These are phyloP conservation scores for Lactifluus piperatus DNA, from an alignment of 768 basidiomycete species.

Conservation along the genomic window DNA sequence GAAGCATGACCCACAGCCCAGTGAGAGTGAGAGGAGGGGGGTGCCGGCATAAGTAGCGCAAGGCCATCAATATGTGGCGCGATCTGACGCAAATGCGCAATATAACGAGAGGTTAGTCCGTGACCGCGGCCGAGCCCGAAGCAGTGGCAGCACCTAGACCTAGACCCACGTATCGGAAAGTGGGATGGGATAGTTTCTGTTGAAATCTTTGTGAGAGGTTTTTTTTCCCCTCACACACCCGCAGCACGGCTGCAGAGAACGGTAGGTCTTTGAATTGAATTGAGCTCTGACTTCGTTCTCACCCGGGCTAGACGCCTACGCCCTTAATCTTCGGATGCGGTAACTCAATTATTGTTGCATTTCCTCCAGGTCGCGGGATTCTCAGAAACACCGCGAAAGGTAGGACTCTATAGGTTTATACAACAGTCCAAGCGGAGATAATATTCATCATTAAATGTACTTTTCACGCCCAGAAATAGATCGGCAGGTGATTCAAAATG, in stretches of 20 bases:
- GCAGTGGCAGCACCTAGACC: background rate
- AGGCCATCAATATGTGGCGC: constrained; percentile 10
- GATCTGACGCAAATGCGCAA: background rate
- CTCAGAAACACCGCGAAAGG: background rate
- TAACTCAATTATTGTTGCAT: background rate
- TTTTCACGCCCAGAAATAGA: background rate
- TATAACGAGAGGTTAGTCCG: background rate
- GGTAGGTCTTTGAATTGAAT: too few relatives aligned
- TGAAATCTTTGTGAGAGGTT: background rate
- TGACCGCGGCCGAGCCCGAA: background rate
- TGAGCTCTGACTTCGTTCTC: background rate
- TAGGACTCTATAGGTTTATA: background rate
- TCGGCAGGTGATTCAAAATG: constrained; percentile 10
- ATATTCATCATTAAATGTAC: background rate
- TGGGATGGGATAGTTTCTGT: background rate
- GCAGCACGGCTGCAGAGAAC: background rate
- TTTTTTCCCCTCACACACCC: background rate
- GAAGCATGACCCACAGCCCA: background rate
- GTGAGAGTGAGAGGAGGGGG: background rate
- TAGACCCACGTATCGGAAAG: background rate
- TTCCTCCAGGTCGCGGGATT: background rate
- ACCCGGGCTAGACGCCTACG: background rate
- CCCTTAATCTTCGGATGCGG: background rate
- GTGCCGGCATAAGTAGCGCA: constrained; percentile 3
- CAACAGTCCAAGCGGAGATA: background rate